phyloP scores from a whole-genome alignment of 2,329 filamentous ascomycete species.

The Achaetomium macrosporum region DNA sequence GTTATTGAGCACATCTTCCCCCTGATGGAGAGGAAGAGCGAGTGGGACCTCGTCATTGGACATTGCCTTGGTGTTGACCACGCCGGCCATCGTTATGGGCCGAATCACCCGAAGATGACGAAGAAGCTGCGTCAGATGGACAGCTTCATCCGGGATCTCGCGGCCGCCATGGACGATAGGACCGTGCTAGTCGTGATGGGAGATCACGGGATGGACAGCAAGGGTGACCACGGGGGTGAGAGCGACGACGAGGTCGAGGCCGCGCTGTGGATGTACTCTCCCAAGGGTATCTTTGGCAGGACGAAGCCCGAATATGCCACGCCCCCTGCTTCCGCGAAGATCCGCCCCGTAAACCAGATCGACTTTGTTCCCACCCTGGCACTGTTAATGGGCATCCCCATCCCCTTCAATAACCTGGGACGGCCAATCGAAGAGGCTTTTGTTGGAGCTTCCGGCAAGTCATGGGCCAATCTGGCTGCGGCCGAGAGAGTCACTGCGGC shows the following conservation, averaged over 20 bases:
- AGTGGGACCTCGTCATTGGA: slow-evolving; percentile 93
- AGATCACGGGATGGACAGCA: slow-evolving; percentile 97
- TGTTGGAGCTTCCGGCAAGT: slow-evolving; percentile 58
- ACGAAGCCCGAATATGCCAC: slow-evolving; percentile 52
- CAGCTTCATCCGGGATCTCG: slow-evolving; percentile 64
- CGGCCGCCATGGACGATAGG: slow-evolving; percentile 68
- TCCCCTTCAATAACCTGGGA: slow-evolving; percentile 94
- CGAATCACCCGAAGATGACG: slow-evolving; percentile 86
- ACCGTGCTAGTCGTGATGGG: slow-evolving; percentile 94
- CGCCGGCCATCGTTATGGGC: slow-evolving; percentile 92
- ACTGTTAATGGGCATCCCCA: slow-evolving; percentile 80
- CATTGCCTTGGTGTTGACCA: slow-evolving; percentile 96
- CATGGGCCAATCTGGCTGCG: slow-evolving; percentile 70
- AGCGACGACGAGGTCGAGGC: slow-evolving; percentile 94
- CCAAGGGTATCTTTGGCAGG: slow-evolving; percentile 76
- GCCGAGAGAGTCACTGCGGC: slow-evolving; percentile 74
- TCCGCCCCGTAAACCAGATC: slow-evolving; percentile 74
- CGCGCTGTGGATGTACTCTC: slow-evolving; percentile 97
- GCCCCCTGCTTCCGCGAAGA: slow-evolving; percentile 67
- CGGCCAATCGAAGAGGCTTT: slow-evolving; percentile 93
- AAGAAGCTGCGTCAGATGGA: slow-evolving; percentile 92
- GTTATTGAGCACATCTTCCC: slow-evolving; percentile 89
- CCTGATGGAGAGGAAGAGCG: slow-evolving; percentile 60
- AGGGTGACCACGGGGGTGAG: slow-evolving; percentile 97
- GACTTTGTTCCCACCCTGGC: slow-evolving; percentile 91